phyloP scores from a whole-genome alignment of 2,329 filamentous ascomycete species.

The Venturia oleaginea region DNA sequence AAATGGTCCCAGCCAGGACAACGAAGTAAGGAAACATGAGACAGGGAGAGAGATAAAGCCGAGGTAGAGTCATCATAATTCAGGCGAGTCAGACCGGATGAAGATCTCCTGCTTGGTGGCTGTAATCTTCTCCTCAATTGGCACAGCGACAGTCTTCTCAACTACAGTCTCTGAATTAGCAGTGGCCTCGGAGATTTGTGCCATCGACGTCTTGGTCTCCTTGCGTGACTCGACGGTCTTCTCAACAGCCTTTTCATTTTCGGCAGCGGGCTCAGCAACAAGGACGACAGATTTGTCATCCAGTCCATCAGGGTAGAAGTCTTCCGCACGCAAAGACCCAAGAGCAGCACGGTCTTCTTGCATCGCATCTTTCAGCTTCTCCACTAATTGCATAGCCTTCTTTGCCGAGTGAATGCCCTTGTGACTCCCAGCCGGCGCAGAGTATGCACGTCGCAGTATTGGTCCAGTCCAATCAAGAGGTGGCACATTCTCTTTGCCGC shows the following conservation, averaged over 20 bases:
- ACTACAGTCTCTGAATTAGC: neutral
- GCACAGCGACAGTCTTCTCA: neutral
- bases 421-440: slow-evolving; percentile 17
- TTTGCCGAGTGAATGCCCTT: slow-evolving; percentile 15
- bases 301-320: slow-evolving; percentile 32
- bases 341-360: slow-evolving; percentile 32
- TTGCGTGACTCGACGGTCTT: neutral
- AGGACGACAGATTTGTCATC: slow-evolving; percentile 21
- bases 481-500: slow-evolving; percentile 90
- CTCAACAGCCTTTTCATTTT: neutral
- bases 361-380: slow-evolving; percentile 26
- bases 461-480: slow-evolving; percentile 41
- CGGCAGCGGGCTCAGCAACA: neutral
- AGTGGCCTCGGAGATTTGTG: neutral
- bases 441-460: slow-evolving; percentile 4
- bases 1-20: neutral
- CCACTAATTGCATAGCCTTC: neutral
- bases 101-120: neutral
- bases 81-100: neutral
- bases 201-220: neutral
- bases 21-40: neutral
- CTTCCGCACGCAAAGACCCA: slow-evolving; percentile 25
- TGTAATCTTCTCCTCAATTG: neutral
- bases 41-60: neutral
- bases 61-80: neutral